Evolutionary conservation across 306 rosid genomes (phyloP).

Genomic region (Dicorynia guianensis): DNA sequence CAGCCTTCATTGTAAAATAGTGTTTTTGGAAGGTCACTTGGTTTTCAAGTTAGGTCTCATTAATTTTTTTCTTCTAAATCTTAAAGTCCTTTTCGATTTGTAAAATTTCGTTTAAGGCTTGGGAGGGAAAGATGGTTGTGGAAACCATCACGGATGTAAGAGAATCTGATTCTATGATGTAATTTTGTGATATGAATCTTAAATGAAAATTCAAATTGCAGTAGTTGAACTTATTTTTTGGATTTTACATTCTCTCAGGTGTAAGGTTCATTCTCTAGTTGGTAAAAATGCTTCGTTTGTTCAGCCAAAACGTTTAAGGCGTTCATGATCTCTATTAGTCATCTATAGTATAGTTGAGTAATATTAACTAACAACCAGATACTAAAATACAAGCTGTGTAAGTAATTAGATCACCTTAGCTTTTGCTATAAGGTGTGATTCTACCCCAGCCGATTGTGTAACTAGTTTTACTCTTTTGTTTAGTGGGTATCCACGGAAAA

Average conservation of each 20-base stretch:
- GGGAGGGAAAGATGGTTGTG: neutral
- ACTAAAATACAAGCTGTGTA: no score
- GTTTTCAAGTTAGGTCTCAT: neutral
- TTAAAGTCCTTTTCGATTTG: constrained; percentile 26
- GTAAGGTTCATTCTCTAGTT: neutral
- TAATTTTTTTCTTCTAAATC: neutral
- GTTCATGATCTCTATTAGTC: no score
- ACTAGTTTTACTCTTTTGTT: no score
- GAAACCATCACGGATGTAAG: neutral
- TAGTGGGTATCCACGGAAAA: no score
- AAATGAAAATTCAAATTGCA: neutral
- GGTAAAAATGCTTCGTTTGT: no score
- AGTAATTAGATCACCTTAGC: no score
- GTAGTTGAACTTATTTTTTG: neutral
- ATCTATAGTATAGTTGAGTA: no score
- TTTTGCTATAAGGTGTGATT: no score
- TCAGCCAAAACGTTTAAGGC: no score
- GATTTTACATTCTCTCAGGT: neutral
- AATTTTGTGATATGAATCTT: constrained; percentile 32
- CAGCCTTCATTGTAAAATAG: constrained; percentile 49
- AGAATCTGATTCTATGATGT: constrained; percentile 18
- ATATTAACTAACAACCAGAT: no score
- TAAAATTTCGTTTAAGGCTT: constrained; percentile 6
- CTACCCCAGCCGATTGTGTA: no score
- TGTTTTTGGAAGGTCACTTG: constrained; percentile 41